Conservation (phyloP, 495 filamentous ascomycete species). For the Talaromyces borbonicus region DNA sequence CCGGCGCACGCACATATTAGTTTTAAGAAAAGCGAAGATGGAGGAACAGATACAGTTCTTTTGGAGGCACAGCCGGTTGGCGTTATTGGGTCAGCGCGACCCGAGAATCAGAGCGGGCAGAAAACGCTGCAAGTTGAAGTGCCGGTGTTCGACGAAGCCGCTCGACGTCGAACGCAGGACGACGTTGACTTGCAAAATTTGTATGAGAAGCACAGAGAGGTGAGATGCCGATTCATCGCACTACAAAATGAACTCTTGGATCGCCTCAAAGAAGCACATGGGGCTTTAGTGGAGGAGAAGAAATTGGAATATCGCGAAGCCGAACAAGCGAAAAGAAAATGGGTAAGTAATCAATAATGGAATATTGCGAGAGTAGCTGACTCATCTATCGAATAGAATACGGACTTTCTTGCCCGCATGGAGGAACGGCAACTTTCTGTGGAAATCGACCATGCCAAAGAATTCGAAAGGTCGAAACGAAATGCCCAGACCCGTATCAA, state of each 20-base stretch:
- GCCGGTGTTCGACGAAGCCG: constrained; percentile 28
- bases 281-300: constrained; percentile 21
- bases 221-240: constrained; percentile 46
- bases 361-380: too few relatives aligned
- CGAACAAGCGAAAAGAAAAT: constrained; percentile 43
- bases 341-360: constrained; percentile 39
- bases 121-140: constrained; percentile 26
- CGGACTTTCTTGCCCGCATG: constrained; percentile 43
- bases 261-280: constrained; percentile 25
- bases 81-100: not conserved
- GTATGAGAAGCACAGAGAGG: constrained; percentile 41
- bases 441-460: constrained; percentile 52
- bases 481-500: constrained; percentile 60
- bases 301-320: constrained; percentile 23
- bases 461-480: constrained; percentile 46
- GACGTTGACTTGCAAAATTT: constrained; percentile 42
- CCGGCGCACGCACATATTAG: constrained; percentile 24
- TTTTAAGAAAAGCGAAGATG: constrained; percentile 17
- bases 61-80: constrained; percentile 17
- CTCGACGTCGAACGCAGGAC: constrained; percentile 32
- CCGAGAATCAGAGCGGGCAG: not conserved
- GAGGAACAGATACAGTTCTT: constrained; percentile 19
- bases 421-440: constrained; percentile 68
- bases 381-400: constrained; percentile 25
- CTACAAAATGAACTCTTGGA: constrained; percentile 35